Evolutionary conservation across 257 asterid genomes (phyloP), one percentile per base, ranked within the genome.

Genomic region (Scutellaria baicalensis): DNA sequence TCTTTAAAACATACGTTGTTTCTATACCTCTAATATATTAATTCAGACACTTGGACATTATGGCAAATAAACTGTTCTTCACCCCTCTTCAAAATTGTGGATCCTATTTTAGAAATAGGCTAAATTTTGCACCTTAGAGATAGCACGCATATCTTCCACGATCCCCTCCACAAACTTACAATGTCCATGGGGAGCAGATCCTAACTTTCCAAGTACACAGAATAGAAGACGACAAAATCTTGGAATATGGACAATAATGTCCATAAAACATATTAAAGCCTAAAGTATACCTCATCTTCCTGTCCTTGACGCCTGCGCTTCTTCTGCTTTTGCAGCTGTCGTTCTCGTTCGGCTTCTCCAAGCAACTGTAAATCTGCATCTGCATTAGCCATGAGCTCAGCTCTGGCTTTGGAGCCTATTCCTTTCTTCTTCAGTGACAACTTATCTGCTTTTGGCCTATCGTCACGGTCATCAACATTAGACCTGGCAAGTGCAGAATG

Each of bases 291-390:
- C 50, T 91, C 97, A 27, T 94, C 96, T 79, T 94, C 99, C 9
- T 86, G 97, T 57, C 99, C 97, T 71, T 83, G 93, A 56, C 89
- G 95, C 76, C 96, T 86, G 39, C 99, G 96, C 78, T 76, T 86
- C 82, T 91, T 94, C 83, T 87, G 97, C 86, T 89, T 94, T 69
- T 79, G 73, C 75, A 86, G 78, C 56, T 77, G 96, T 79, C 97
- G 86, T 73, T 83, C 93, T 45, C 96, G 82, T 80, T 94, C 99
- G 54, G 92, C 95, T 66, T 81, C 92, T 50, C 84, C 86, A 78
- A 89, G 83, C 84, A 94, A 86, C 85, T 89, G 97, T 73, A 91
- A 80, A 82, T 94, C 97, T 66, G 90, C 78, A 78, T 94, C 92
- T 47, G 97, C 91, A 74, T 81, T 86, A 77, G 83, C 93, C 86